These are phyloP conservation scores for Penicillium frequentans DNA, from an alignment of 2,329 filamentous ascomycete genomes.

Conservation along the genomic window DNA sequence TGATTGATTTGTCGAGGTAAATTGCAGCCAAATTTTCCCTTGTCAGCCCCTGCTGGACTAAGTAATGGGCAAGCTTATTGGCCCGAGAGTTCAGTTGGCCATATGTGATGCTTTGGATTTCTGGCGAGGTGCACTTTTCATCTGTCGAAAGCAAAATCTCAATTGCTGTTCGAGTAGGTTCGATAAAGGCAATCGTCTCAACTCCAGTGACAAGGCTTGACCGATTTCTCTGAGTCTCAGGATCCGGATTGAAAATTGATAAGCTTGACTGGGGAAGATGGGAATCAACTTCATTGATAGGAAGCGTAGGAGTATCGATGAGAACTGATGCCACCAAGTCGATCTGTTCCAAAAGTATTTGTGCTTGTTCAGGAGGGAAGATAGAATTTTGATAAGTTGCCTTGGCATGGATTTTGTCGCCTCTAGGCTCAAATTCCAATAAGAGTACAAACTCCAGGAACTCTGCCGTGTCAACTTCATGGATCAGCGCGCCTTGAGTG, in stretches of 20 bases:
- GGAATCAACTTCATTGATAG: constrained; percentile 32
- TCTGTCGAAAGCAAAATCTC: constrained; percentile 58
- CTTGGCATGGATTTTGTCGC: constrained; percentile 49
- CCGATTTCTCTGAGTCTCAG: constrained; percentile 32
- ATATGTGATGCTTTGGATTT: constrained; percentile 60
- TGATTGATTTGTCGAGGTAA: constrained; percentile 72
- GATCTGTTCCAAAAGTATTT: constrained; percentile 62
- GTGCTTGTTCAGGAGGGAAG: constrained; percentile 58
- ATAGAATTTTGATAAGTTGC: constrained; percentile 56
- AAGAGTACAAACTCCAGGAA: constrained; percentile 74
- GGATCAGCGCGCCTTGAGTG: constrained; percentile 44
- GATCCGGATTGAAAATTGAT: constrained; percentile 53
- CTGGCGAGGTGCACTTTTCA: constrained; percentile 23
- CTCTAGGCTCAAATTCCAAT: constrained; percentile 70
- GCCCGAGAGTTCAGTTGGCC: constrained; percentile 61
- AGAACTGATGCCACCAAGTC: constrained; percentile 52
- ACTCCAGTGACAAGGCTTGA: constrained; percentile 56
- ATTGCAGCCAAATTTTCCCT: constrained; percentile 67
- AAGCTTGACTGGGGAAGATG: constrained; percentile 35
- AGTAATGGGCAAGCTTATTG: constrained; percentile 62
- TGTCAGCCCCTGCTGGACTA: constrained; percentile 51
- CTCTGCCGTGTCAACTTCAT: constrained; percentile 64
- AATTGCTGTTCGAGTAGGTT: constrained; percentile 61
- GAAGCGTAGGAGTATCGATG: constrained; percentile 35
- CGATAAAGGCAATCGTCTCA: constrained; percentile 50